Base-by-base conservation (phyloP, 2,329 filamentous ascomycete species). In the Akanthomyces uredinophilus region DNA sequence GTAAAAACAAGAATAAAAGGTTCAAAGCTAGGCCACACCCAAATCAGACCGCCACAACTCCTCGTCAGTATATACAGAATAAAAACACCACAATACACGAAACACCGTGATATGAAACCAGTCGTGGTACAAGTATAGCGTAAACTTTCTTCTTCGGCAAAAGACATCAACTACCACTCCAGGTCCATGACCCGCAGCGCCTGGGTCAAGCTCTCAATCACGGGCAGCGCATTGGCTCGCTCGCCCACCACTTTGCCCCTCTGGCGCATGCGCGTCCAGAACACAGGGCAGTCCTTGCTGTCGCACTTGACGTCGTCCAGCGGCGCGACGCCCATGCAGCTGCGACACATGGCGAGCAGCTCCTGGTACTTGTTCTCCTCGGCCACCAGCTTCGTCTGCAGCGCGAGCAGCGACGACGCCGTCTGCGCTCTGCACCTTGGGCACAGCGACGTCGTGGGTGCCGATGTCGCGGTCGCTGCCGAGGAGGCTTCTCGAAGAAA, bases 261-360 rank as follows among this genome's bases (percentile, higher is more conserved):
- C 70, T 90, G 86, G 72, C 86, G 89, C 59, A 85, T 82, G 16
- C 91, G 77, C 37, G 87, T 87, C 75, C 96, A 98, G 68, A 96
- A 98, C 0, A 96, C 91, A 0, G 93, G 90, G 71, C 95, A 99
- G 75, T 96, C 94, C 72, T 90, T 86, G 73, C 90, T 96, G 70
- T 96, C 92, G 71, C 95, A 99, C 46, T 76, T 81, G n/a, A 97
- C 87, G 39, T 89, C 86, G 43, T 97, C 94, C 2, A 85, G 78
- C 66, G 87, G 88, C 4, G 88, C 81, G 20, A 93, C 71, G 0
- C 86, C 87, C 44, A 91, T 87, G 73, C 95, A 99, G 68, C 85
- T 90, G 64, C 89, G 86, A 74, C 95, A 99, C 10, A 96, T 78
- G 55, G 80, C 81, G 44, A 88, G 79, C 8, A 96, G 75, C 64